phyloP scores from a whole-genome alignment of 179 eudicot species.

The Silene noctiflora region DNA sequence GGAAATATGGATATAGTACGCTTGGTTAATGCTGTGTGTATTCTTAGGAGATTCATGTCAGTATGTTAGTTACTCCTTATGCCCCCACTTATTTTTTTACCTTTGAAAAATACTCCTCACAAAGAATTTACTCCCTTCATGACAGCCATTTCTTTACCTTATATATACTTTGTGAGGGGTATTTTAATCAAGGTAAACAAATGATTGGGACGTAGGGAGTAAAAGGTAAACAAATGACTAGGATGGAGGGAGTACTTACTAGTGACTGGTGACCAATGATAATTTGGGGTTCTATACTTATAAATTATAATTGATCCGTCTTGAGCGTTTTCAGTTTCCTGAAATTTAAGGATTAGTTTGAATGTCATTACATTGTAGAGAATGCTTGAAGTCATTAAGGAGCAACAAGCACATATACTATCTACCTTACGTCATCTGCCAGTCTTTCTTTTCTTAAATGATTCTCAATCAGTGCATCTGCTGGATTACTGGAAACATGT shows the following conservation, averaged over 20 bases:
- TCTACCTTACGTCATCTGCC: neutral
- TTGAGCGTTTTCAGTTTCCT: neutral
- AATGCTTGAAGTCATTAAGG: neutral
- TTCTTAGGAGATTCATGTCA: neutral
- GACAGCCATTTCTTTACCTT: no score
- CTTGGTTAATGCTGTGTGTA: neutral
- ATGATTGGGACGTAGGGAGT: no score
- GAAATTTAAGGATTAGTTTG: no score
- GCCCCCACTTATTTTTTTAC: no score
- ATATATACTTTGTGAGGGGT: no score
- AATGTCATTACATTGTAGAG: neutral
- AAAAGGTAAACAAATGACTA: no score
- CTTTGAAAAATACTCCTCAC: no score
- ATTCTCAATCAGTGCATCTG: neutral
- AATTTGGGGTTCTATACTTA: neutral
- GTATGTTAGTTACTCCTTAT: neutral
- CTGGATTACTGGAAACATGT: neutral
- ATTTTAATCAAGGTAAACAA: no score
- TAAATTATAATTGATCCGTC: neutral
- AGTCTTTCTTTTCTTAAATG: neutral
- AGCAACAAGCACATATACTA: neutral
- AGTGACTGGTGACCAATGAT: no score
- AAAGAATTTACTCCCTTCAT: no score
- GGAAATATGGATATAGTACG: neutral
- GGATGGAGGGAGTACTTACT: no score